Evolutionary conservation across 495 filamentous ascomycete species (phyloP).

Genomic region (Choiromyces venosus): DNA sequence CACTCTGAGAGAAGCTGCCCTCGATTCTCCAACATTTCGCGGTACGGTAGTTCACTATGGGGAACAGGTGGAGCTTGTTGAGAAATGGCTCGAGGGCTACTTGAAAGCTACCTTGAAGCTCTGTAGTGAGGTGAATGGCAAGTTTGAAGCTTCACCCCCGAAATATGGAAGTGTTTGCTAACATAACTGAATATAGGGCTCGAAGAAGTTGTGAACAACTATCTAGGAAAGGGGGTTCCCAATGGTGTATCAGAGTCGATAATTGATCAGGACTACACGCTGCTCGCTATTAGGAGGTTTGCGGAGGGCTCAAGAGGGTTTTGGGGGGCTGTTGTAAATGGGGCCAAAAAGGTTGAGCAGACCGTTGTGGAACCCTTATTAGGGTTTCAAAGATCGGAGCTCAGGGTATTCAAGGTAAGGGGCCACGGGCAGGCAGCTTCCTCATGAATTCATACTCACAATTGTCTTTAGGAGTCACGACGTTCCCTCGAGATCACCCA

Average conservation of each 20-base stretch:
- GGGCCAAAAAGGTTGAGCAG: constrained; percentile 67
- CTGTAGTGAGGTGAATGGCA: constrained; percentile 60
- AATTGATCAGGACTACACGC: constrained; percentile 90
- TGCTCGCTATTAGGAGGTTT: constrained; percentile 75
- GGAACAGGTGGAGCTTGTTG: constrained; percentile 85
- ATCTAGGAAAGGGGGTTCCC: constrained; percentile 64
- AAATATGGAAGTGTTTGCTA: background rate
- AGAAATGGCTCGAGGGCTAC: constrained; percentile 89
- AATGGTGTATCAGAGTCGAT: constrained; percentile 66
- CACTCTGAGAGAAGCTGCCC: constrained; percentile 81
- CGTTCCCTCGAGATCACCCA: constrained; percentile 72
- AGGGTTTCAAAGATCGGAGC: constrained; percentile 66
- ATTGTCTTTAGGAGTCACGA: constrained; percentile 59
- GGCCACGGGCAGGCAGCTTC: background rate
- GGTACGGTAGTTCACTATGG: constrained; percentile 80
- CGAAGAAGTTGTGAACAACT: constrained; percentile 56
- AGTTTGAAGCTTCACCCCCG: constrained; percentile 51
- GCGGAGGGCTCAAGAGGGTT: constrained; percentile 78
- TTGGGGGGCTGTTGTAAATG: constrained; percentile 68
- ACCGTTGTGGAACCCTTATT: constrained; percentile 75
- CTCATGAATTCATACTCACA: constrained; percentile 11
- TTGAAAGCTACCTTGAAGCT: constrained; percentile 72
- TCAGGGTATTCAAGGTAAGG: constrained; percentile 59
- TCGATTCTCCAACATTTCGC: constrained; percentile 93
- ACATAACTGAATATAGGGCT: constrained; percentile 19